Conservation (phyloP, 1,284 basidiomycete genomes). For the Crucibulum cyathiforme region DNA sequence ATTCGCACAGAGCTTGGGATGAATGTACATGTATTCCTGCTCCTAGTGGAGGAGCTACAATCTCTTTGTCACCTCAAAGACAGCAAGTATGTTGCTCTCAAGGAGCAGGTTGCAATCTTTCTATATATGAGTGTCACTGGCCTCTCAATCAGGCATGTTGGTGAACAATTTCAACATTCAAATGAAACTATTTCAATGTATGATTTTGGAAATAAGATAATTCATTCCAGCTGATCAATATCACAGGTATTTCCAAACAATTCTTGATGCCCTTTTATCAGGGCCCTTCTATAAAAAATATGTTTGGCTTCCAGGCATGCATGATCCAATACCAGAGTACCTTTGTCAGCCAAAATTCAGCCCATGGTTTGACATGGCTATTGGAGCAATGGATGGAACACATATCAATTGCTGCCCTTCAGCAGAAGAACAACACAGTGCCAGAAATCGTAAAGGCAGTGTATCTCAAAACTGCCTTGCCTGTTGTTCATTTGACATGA, state of each 20-base stretch:
- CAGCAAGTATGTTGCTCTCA: neutral
- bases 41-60: neutral
- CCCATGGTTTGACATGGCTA: neutral
- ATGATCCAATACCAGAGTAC: neutral
- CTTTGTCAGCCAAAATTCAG: neutral
- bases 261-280: neutral
- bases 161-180: neutral
- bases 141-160: constrained; percentile 2
- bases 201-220: neutral
- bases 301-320: neutral
- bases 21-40: constrained; percentile 4
- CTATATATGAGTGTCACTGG: constrained; percentile 6
- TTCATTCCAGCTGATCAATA: neutral
- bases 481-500: constrained; percentile 25
- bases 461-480: constrained; percentile 39
- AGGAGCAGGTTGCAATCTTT: constrained; percentile 5
- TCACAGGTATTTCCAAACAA: neutral
- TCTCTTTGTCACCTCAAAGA: neutral
- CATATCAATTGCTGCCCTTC: constrained; percentile 1
- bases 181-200: constrained; percentile 4
- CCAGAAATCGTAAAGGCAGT: constrained; percentile 34
- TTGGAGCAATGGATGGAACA: neutral
- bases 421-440: neutral
- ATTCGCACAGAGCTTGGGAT: constrained; percentile 15
- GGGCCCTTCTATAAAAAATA: neutral